These are phyloP conservation scores for Blastocystis sp. DNA, from an alignment of 352 stramenopile genomes.

Conservation along the genomic window DNA sequence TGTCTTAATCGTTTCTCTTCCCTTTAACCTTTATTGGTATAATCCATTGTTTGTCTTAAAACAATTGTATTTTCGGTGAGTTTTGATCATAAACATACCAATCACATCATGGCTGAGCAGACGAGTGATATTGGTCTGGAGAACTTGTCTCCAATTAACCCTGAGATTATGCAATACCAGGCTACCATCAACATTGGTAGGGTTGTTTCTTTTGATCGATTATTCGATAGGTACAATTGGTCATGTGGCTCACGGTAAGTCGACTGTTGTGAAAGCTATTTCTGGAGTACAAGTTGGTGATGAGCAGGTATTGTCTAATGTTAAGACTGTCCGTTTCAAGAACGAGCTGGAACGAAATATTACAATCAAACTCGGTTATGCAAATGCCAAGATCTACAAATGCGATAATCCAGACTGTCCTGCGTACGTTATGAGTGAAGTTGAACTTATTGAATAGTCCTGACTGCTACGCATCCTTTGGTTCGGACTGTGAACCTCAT, in stretches of 20 bases:
- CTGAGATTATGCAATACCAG: constrained; percentile 87
- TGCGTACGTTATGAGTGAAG: constrained; percentile 3
- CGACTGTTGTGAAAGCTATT: constrained; percentile 98
- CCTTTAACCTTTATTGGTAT: background rate
- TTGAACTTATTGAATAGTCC: constrained; percentile 4
- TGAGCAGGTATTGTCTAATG: background rate
- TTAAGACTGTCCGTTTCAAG: constrained; percentile 83
- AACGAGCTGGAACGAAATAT: constrained; percentile 99
- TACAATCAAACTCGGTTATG: constrained; percentile 99
- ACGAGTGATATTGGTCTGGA: constrained; percentile 48
- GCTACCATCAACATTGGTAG: constrained; percentile 99
- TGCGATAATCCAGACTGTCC: constrained; percentile 69
- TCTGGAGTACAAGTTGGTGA: constrained; percentile 83
- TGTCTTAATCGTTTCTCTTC: background rate
- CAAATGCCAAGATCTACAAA: constrained; percentile 99
- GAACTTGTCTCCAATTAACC: constrained; percentile 58
- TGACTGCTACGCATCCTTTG: constrained; percentile 73
- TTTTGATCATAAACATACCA: background rate
- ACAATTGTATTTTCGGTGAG: background rate
- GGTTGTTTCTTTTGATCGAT: constrained; percentile 96
- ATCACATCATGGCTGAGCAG: constrained; percentile 26
- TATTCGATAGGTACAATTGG: constrained; percentile 98
- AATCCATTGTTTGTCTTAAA: background rate
- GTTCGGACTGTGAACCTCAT: constrained; percentile 78
- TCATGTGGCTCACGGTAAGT: constrained; percentile 99